These are phyloP conservation scores for Brassica incana DNA, from an alignment of 345 rosid genomes.

Conservation along the genomic window DNA sequence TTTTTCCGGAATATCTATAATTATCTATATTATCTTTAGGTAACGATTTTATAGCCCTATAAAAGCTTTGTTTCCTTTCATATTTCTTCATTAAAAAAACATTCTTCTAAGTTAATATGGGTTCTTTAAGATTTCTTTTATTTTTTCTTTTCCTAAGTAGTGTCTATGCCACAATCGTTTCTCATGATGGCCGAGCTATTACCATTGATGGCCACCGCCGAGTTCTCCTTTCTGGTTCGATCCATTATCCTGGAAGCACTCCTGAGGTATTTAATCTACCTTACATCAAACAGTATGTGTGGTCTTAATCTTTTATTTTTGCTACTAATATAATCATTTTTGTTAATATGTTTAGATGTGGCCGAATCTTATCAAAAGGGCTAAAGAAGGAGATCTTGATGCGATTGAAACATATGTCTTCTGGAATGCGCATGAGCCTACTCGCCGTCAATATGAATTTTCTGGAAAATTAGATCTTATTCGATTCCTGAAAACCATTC, in stretches of 20 bases:
- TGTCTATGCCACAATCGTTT: background rate
- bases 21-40: background rate
- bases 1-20: background rate
- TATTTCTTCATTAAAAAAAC: background rate
- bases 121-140: background rate
- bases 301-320: background rate
- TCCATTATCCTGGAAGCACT: conserved; percentile 52
- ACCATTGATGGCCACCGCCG: conserved; percentile 52
- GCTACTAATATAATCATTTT: background rate
- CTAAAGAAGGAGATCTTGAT: background rate
- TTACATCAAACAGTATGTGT: background rate
- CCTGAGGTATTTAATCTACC: background rate
- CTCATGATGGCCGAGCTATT: conserved; percentile 44
- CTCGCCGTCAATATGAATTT: background rate
- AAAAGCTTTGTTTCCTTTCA: background rate
- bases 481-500: conserved; percentile 45
- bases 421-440: background rate
- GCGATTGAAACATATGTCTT: background rate
- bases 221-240: conserved; percentile 46
- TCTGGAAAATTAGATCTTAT: conserved; percentile 46
- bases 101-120: too few species aligned
- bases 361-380: background rate
- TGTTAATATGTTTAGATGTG: background rate
- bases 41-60: background rate
- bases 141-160: background rate